Base-by-base conservation (phyloP, 2,329 filamentous ascomycete species). In the Nothophoma quercina region DNA sequence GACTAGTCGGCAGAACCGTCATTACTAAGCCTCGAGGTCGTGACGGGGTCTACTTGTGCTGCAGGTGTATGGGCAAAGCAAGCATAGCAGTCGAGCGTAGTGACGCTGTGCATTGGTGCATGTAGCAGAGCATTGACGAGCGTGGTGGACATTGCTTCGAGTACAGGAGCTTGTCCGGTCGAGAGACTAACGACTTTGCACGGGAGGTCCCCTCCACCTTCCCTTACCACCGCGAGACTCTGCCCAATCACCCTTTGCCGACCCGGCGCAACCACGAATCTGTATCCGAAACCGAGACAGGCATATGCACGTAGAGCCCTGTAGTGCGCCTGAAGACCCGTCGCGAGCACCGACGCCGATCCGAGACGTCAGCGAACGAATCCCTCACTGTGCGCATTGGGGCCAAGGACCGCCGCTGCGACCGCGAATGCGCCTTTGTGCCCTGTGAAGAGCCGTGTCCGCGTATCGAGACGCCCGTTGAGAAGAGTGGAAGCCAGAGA, bases 291-390 rank as follows among this genome's bases (percentile, higher is more conserved):
- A n/a, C 29, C 41, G 42, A 19, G 22, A 12, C 49, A 4, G 19
- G 26, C 39, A 19, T 25, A 15, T n/a, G 39, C 25, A 25, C 12
- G 19, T 7, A 28, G n/a, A 25, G n/a, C 12, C 39, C 12, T 38
- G 22, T 26, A 36, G 21, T 26, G 36, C 48, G 42, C 38, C 47
- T 42, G 35, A 8, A 36, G 15, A 28, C 26, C 38, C 29, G 46
- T 46, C 45, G 52, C 54, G 33, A 49, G 50, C 10, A 26, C 47
- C 51, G 43, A 40, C 53, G 44, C 60, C 56, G 51, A 42, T 53
- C 63, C 64, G 56, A 67, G 61, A 69, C 68, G 60, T 65, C 69
- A 64, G 64, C 63, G 36, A 28, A 49, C 45, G 45, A 29, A 15
- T 34, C 36, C 45, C 36, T 50, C 38, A 28, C 50, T 42, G 36